Base-by-base conservation (phyloP, 805 yeast species). In the Soucietia sequanensis region DNA sequence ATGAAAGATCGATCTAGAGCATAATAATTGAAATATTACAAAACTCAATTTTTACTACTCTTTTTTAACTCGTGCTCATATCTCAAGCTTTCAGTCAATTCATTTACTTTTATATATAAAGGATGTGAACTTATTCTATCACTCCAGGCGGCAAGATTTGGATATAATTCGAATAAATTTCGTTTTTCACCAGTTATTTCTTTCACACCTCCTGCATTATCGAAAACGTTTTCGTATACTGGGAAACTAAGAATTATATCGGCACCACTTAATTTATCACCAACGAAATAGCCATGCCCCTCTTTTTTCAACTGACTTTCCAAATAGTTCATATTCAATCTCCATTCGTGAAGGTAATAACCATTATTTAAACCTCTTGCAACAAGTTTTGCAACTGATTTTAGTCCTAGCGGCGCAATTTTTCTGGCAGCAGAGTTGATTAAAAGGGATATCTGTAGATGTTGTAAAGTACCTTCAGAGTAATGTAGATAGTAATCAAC, bases 381-480 rank as follows among this genome's bases (percentile, higher is more conserved):
- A 18, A 79, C 60, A 35, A 58, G 39, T 13, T 62, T 55, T 3
- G 75, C 65, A 6, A 80, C 31, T 4, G 68, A 57, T 30, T 75
- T 70, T 17, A 72, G 37, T 9, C 78, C 73, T 44, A 71, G 61
- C 4, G 83, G 81, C 1, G 75, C 68, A 5, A 62, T 44, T 4
- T 56, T 44, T 38, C 64, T 70, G 5, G 72, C 73, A 17, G 58
- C 58, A 3, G 65, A 52, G 61, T 64, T 54, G 61, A 67, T 56
- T 38, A 55, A 52, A 44, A 68, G 52, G 4, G 67, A 38, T 30
- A 66, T 57, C 34, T 74, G 50, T 6, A 70, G 57, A 12, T 77
- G 78, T 50, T 76, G 80, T 14, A 83, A 53, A 12, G 84, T 70
- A 1, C 81, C 86, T 52, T 84, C 91, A 9, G 75, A 53, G 46